phyloP scores from a whole-genome alignment of 116 monocot genomes.

The Trichopus zeylanicus region DNA sequence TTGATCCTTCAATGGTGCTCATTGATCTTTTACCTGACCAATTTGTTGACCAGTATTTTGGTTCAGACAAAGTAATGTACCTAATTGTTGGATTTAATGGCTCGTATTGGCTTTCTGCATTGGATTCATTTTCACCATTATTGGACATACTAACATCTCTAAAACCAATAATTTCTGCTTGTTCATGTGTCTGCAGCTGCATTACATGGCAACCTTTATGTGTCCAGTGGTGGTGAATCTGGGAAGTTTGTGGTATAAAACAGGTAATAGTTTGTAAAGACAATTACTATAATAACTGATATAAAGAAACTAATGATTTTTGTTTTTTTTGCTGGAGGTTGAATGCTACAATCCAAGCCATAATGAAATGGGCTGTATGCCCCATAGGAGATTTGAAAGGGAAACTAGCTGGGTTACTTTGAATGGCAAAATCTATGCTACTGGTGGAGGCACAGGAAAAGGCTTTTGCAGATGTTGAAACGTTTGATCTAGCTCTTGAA shows the following conservation, averaged over 20 bases:
- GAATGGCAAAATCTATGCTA: constrained; percentile 66
- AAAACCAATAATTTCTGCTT: constrained; percentile 41
- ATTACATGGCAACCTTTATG: constrained; percentile 44
- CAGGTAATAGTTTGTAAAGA: constrained; percentile 29
- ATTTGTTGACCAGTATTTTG: constrained; percentile 10
- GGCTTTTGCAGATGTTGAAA: constrained; percentile 64
- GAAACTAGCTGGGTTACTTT: constrained; percentile 49
- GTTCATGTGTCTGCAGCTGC: constrained; percentile 60
- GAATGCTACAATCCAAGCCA: constrained; percentile 51
- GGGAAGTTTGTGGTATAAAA: constrained; percentile 38
- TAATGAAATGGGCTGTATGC: constrained; percentile 44
- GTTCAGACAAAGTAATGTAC: constrained; percentile 35
- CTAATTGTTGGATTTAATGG: constrained; percentile 73
- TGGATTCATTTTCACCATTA: constrained; percentile 62
- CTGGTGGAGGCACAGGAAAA: constrained; percentile 66
- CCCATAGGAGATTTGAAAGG: constrained; percentile 52
- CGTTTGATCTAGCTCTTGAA: constrained; percentile 64
- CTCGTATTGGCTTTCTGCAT: constrained; percentile 43
- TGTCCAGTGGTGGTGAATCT: constrained; percentile 62
- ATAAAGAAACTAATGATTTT: neutral
- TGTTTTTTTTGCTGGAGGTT: constrained; percentile 41
- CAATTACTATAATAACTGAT: neutral
- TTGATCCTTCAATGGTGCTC: neutral
- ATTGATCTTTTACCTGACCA: constrained; percentile 21
- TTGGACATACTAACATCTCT: constrained; percentile 46